Evolutionary conservation across 2,329 filamentous ascomycete genomes (phyloP), one percentile per base, ranked within the genome.

Genomic region (Diplodia corticola): DNA sequence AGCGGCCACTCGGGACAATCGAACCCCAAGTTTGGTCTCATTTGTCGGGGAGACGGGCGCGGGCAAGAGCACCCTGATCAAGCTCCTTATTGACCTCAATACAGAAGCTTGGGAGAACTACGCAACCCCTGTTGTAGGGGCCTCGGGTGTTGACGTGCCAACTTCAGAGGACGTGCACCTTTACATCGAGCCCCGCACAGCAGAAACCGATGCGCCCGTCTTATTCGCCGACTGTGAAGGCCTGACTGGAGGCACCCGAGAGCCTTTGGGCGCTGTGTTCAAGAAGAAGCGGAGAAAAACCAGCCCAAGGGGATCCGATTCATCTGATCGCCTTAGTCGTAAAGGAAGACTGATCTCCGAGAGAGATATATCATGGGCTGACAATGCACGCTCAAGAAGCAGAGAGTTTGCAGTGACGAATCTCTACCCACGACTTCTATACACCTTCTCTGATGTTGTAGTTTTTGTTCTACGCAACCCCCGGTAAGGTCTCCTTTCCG

Each of bases 161-260:
- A 84, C 82, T 3, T 83, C 82, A 5, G 82, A 77, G 6, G 82
- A 84, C 69, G 82, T 85, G 2, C 83, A 86, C 71, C 73, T 86
- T 5, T 85, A 85, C 67, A 75, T 77, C 1, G 83, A 85, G 68
- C 83, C 83, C 2, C 71, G 75, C 0, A 81, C 79, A 3, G 74
- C 77, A 33, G 68, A 72, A 15, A 74, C 75, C 10, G 73, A 75
- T 4, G 69, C 76, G 6, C 83, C 83, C 0, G 75, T 85, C n/a
- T 74, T 85, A 4, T 81, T 80, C 61, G 82, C 83, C 24, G 83
- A 85, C 67, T 85, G 82, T 67, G 83, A 85, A 74, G 83, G 83
- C 0, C 76, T 85, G 7, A 78, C 81, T 22, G 83, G 83, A 35
- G 83, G 83, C 9, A 82, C 84, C 68, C 74, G 73, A 22, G 71